Evolutionary conservation across 805 yeast genomes (phyloP).

Genomic region (Torulaspora microellipsoides): DNA sequence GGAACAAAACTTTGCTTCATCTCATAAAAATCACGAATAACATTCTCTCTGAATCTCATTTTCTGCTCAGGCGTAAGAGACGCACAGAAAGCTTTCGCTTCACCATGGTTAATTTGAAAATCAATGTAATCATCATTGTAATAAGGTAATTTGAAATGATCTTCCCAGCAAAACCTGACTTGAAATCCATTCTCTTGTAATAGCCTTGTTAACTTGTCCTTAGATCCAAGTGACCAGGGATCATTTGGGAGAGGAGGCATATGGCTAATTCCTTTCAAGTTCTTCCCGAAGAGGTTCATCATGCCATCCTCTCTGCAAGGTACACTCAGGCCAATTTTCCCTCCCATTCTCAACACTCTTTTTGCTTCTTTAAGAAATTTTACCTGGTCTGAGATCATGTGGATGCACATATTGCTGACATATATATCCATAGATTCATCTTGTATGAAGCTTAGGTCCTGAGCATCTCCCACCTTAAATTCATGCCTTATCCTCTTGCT

Average conservation of each 20-base stretch:
- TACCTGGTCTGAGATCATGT: background rate
- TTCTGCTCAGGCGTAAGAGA: background rate
- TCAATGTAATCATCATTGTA: background rate
- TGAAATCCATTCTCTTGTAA: slow-evolving; percentile 2
- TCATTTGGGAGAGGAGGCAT: background rate
- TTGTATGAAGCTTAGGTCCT: background rate
- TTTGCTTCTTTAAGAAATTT: slow-evolving; percentile 1
- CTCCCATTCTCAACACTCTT: background rate
- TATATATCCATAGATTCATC: slow-evolving; percentile 1
- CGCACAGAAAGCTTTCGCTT: background rate
- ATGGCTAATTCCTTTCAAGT: background rate
- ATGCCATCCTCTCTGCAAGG: slow-evolving; percentile 1
- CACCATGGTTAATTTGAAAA: background rate
- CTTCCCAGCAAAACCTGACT: slow-evolving; percentile 1
- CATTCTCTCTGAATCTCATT: background rate
- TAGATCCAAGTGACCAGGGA: background rate
- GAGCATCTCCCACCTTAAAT: background rate
- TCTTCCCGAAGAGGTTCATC: background rate
- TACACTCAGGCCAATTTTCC: slow-evolving; percentile 1
- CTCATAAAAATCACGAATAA: background rate
- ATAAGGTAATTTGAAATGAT: slow-evolving; percentile 1
- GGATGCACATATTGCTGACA: slow-evolving; percentile 1
- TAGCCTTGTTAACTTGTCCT: background rate
- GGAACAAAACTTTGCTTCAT: background rate
- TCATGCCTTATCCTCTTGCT: background rate